Base-by-base conservation (phyloP, 768 basidiomycete genomes). In the Galerina sulciceps region DNA sequence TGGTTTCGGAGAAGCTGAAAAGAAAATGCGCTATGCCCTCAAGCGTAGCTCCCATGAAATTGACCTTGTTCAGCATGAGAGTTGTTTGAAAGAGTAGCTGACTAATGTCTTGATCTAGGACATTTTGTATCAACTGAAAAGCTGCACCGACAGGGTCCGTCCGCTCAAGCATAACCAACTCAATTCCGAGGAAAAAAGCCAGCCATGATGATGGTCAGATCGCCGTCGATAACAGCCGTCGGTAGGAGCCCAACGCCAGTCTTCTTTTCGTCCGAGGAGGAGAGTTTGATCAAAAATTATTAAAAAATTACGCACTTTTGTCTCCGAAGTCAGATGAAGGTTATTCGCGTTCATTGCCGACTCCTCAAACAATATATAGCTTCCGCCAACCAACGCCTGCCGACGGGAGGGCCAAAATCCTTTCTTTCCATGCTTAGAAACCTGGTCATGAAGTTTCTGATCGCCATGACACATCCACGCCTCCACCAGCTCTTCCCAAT, bases 381-480 rank as follows among this genome's bases (percentile, higher is more conserved):
- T 93, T 15, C 93, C 93, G 1, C 94, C 96, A 20, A 98, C 93
- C 37, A 98, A 80, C 1, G 88, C 92, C 63, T 92, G 84, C 1
- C 84, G 83, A 14, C 69, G 66, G 3, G 77, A 73, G 1, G 96
- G 96, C 90, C 91, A 94, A 71, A 98, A 90, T 15, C 90, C 91
- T 58, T 81, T 66, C 76, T 78, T 72, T 1, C 81, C 78, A 61
- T 82, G 82, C 60, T 83, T 79, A 50, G 83, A 74, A 3, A 93
- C 82, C 13, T 87, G 84, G 35, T 88, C 87, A 60, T 90, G 85
- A 48, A 98, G 77, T 42, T 84, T 87, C 76, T 96, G 94, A 67
- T 97, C 94, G 9, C 87, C 73, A 72, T 98, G 96, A 67, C 96
- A 99, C 91, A 99, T 94, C 96, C 96, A 99, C 6, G 95, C 90